phyloP scores from a whole-genome alignment of 805 yeast genomes.

The Candida michaelii region DNA sequence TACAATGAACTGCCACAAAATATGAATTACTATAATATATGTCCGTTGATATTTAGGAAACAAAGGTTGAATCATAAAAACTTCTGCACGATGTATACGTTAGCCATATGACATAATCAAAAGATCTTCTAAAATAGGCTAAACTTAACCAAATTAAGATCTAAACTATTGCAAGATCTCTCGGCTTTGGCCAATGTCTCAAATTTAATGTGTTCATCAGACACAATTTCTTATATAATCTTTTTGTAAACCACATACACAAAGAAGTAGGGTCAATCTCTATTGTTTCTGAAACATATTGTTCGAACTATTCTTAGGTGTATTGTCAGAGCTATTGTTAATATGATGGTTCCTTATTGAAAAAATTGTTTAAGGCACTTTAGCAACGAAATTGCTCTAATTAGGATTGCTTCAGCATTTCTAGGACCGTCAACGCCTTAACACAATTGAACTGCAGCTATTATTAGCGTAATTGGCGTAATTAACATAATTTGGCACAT shows the following conservation, averaged over 20 bases:
- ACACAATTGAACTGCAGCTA: too few relatives aligned
- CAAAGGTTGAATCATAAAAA: too few relatives aligned
- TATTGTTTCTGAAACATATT: background rate
- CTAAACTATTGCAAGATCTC: background rate
- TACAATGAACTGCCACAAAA: too few relatives aligned
- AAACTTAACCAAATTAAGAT: background rate
- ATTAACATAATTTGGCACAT: background rate
- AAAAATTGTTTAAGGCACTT: background rate
- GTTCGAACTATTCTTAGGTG: background rate
- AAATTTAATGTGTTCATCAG: too few relatives aligned
- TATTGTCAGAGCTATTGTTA: background rate
- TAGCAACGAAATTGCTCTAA: background rate
- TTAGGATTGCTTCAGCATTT: background rate
- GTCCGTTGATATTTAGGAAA: too few relatives aligned
- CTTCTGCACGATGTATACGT: background rate
- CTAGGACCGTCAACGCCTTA: too few relatives aligned
- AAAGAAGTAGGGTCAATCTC: background rate
- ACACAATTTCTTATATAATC: background rate
- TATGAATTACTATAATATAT: too few relatives aligned
- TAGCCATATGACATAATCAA: background rate
- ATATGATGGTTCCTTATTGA: background rate
- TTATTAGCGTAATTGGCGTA: background rate
- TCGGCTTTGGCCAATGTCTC: too few relatives aligned
- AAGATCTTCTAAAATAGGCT: background rate
- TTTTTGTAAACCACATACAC: background rate